These are phyloP conservation scores for Fusarium incarnatum DNA, from an alignment of 2,329 filamentous ascomycete species.

Conservation along the genomic window DNA sequence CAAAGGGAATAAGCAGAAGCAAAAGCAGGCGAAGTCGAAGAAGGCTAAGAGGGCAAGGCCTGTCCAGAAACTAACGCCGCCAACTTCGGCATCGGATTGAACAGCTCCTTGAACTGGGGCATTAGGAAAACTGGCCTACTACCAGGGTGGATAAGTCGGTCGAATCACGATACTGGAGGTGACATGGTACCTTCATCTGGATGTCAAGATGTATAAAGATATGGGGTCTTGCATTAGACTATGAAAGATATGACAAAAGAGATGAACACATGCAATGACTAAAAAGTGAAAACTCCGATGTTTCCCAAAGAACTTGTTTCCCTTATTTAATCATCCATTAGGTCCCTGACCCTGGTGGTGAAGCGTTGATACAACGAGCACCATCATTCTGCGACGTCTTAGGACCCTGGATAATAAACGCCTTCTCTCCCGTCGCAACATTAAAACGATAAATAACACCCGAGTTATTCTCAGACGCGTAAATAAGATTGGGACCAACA, in stretches of 20 bases:
- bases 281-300: not conserved
- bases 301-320: too few relatives aligned
- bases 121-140: too few relatives aligned
- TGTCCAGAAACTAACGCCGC: too few relatives aligned
- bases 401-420: slow-evolving; percentile 8
- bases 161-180: too few relatives aligned
- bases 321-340: not conserved
- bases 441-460: slow-evolving; percentile 20
- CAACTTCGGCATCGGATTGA: too few relatives aligned
- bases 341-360: slow-evolving; percentile 1
- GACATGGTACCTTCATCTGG: too few relatives aligned
- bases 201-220: too few relatives aligned
- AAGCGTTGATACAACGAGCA: slow-evolving; percentile 22
- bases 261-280: not conserved
- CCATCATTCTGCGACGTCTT: slow-evolving; percentile 18
- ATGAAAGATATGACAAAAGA: not conserved
- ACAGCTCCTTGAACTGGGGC: too few relatives aligned
- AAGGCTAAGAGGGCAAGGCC: not conserved
- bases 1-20: not conserved
- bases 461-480: slow-evolving; percentile 16
- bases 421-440: not conserved
- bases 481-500: slow-evolving; percentile 2
- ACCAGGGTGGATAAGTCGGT: too few relatives aligned
- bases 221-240: not conserved
- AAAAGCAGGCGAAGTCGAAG: not conserved